A percentile compares a stretch with the other conserved stretches of the same genome.
Conservation (phyloP, 1,139 yeast genomes). For the Magnusiomyces paraingens region DNA sequence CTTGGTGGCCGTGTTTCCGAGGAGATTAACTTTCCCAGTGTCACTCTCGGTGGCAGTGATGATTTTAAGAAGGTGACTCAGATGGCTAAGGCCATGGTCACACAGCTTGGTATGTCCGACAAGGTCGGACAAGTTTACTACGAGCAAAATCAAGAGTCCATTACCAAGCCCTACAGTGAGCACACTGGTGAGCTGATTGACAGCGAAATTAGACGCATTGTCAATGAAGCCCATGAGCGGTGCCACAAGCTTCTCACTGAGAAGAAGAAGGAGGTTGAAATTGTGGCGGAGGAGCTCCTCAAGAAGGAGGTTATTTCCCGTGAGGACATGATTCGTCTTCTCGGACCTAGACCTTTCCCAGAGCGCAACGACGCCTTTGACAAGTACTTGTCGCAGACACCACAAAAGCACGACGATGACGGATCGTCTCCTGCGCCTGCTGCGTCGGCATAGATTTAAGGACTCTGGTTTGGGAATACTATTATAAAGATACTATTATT, state of each 20-base stretch:
- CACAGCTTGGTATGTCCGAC: constrained; percentile 83
- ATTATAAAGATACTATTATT: no score
- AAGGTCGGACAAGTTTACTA: constrained; percentile 78
- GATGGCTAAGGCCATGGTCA: constrained; percentile 91
- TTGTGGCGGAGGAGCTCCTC: constrained; percentile 80
- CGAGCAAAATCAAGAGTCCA: constrained; percentile 37
- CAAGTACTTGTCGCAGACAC: constrained; percentile 47
- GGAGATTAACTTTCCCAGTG: constrained; percentile 81
- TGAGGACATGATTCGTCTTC: constrained; percentile 79
- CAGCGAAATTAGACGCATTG: constrained; percentile 73
- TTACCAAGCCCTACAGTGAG: constrained; percentile 88
- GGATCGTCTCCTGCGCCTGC: constrained; percentile 12
- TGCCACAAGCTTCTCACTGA: constrained; percentile 66
- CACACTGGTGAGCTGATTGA: constrained; percentile 77
- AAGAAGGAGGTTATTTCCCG: constrained; percentile 81
- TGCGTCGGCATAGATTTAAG: not conserved
- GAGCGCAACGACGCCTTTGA: constrained; percentile 91
- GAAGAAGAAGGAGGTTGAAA: constrained; percentile 65
- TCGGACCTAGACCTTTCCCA: constrained; percentile 87
- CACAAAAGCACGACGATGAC: constrained; percentile 2
- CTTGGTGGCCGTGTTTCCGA: constrained; percentile 96
- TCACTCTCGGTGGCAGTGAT: constrained; percentile 92
- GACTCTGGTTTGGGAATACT: no score
- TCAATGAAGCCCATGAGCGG: constrained; percentile 64
- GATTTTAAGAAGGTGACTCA: constrained; percentile 95